Conservation (phyloP, 148 eudicot genomes). For the Diospyros lotus region DNA sequence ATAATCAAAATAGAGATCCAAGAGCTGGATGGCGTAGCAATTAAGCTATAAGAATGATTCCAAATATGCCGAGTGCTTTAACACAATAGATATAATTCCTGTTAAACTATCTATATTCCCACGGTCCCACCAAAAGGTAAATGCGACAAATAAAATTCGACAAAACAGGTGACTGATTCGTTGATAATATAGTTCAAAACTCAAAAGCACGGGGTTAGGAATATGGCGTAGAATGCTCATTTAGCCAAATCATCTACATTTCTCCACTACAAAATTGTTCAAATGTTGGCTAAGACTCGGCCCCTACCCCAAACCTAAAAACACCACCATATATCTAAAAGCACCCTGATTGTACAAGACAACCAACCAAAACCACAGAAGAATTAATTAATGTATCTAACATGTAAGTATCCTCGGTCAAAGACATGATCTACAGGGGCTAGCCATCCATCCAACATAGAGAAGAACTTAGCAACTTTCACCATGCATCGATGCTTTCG, state of each 20-base stretch:
- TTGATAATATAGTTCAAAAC: not conserved
- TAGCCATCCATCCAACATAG: not conserved
- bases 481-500: not conserved
- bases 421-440: slow-evolving; percentile 1
- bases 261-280: not conserved
- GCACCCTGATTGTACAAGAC: slow-evolving; percentile 1
- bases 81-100: too few relatives aligned
- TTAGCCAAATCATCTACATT: not conserved
- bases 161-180: not conserved
- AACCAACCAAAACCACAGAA: not conserved
- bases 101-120: not conserved
- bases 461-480: slow-evolving; percentile 1
- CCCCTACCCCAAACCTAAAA: not conserved
- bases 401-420: not conserved
- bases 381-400: not conserved
- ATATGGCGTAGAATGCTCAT: not conserved
- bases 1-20: too few relatives aligned
- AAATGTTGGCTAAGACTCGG: not conserved
- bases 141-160: not conserved
- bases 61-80: too few relatives aligned
- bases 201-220: not conserved
- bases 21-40: too few relatives aligned
- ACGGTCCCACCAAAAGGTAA: not conserved
- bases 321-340: not conserved
- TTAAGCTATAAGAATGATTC: too few relatives aligned